Base-by-base conservation (phyloP, 2,329 filamentous ascomycete species). In the Fusarium duplospermum region DNA sequence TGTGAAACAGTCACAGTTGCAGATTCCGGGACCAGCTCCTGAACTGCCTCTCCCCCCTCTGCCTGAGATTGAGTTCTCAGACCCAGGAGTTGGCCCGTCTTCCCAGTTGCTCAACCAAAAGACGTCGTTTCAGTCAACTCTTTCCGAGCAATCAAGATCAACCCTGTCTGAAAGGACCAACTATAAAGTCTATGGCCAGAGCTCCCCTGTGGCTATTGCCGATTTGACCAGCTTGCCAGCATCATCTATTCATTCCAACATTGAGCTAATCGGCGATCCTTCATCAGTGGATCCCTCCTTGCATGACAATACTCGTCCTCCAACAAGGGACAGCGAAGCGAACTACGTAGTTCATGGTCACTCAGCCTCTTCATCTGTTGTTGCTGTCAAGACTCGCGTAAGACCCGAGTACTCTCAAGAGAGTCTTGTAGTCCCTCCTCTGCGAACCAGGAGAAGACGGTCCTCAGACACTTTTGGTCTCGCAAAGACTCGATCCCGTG, bases 381-480 rank as follows among this genome's bases (percentile, higher is more conserved):
- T 81, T 24, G 82, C 84, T 40, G 76, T 82, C 64, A 76, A 59
- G 31, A 72, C 77, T 35, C 72, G 73, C 10, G 69, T 81, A 2
- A 83, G 83, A 7, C 81, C 82, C 22, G 85, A 86, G 64, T 91
- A 88, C 77, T 92, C 90, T 0, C 89, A 89, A 71, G 90, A 92
- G 76, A 92, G 89, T 71, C 82, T 92, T 33, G 77, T 89, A 14
- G 88, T 92, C 16, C 84, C 88, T 10, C 89, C 90, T 0, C 81
- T 92, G 20, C 84, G 85, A 54, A 85, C 88, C 10, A 81, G 81
- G 62, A 86, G 83, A 76, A 84, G 84, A 72, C 82, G 81, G 27
- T 87, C 88, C 2, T 83, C 83, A 54, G 88, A 91, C 56, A 84
- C 82, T 24, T 82, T 88, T 31, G 85, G 84, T 5, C 85, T 88